Percentiles rank a stretch among this genome's conserved stretches.
These are phyloP conservation scores for Theobroma cacao DNA, from an alignment of 345 rosid species.

Conservation along the genomic window DNA sequence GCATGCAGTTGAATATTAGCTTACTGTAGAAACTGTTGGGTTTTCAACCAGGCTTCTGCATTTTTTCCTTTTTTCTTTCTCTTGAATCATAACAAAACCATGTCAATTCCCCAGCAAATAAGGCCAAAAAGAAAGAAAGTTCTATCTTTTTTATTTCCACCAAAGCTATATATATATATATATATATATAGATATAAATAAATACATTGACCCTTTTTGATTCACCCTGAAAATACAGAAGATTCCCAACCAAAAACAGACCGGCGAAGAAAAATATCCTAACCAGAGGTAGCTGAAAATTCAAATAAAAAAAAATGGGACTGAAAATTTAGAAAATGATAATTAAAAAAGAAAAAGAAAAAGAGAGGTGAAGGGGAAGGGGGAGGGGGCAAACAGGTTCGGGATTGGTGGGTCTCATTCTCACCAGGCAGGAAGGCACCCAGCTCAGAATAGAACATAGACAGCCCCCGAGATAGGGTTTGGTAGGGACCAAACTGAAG, in stretches of 20 bases:
- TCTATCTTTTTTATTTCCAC: neutral
- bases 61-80: neutral
- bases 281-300: neutral
- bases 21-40: neutral
- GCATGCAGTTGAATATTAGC: neutral
- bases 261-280: neutral
- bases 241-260: conserved; percentile 11
- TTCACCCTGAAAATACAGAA: conserved; percentile 26
- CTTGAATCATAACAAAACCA: neutral
- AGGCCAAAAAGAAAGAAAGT: neutral
- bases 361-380: too few relatives aligned
- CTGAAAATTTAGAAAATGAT: neutral
- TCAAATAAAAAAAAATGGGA: conserved; percentile 6
- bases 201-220: conserved; percentile 14
- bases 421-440: conserved; percentile 8
- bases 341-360: neutral
- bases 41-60: neutral
- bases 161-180: conserved; percentile 10
- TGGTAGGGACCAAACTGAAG: neutral
- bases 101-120: neutral
- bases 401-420: conserved; percentile 28
- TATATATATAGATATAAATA: neutral
- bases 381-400: neutral
- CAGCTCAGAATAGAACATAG: conserved; percentile 31
- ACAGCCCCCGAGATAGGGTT: conserved; percentile 16